Base-by-base conservation (phyloP, 2,329 filamentous ascomycete genomes). In the Elsinoe fawcettii region DNA sequence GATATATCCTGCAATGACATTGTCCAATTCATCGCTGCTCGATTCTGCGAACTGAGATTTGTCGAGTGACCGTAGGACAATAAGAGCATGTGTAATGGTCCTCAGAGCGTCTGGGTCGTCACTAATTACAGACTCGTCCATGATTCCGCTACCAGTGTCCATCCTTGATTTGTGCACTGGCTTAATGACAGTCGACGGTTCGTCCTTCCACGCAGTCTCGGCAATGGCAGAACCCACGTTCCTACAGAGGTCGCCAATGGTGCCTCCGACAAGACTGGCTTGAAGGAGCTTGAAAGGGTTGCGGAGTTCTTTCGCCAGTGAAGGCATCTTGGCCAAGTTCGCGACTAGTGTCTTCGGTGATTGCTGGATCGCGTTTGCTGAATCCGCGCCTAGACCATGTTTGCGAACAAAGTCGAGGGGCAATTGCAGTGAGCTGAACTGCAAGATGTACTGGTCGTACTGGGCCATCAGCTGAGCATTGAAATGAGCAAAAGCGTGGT, bases 401-500 rank as follows among this genome's bases (percentile, higher is more conserved):
- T 56, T 44, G 18, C 46, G 43, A 11, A 43, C 36, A 11, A 56
- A n/a, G 4, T 43, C 43, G 18, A 51, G 18, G 1, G 51, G 46
- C 16, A 56, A 23, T 23, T 47, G 32, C 16, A 47, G 34, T 3
- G 37, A 8, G 23, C 74, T 18, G 41, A 56, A 56, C 20, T 73
- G 74, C 60, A 82, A 73, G 57, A 88, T 73, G 66, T 87, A 95
- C 2, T 76, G 75, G 63, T 92, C 87, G 67, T 95, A 92, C 64
- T 92, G 86, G 2, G 84, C 82, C 56, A 91, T 81, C 8, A 96
- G 73, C 4, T 92, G 75, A n/a, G 88, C 85, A 66, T 95, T 96
- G 75, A 93, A 93, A 68, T 91, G 84, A 34, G 86, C 85, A 70
- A 93, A 96, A 16, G 96, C 78, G 64, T 86, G 83, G 66, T 97